Evolutionary conservation across 2,329 filamentous ascomycete genomes (phyloP).

Genomic region (Phialophora macrospora): DNA sequence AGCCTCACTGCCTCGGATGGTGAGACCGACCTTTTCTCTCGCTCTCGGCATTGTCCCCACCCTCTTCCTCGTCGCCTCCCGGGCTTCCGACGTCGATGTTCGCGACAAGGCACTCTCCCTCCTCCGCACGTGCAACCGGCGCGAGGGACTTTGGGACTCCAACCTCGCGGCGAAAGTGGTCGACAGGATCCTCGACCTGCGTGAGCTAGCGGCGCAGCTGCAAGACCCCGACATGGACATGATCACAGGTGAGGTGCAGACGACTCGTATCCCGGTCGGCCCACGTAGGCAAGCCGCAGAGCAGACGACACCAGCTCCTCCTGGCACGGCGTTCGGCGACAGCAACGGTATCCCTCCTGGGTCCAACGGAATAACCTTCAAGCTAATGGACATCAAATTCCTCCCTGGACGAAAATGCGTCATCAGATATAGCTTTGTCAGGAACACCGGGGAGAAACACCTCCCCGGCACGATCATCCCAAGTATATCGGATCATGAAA

Average conservation of each 20-base stretch:
- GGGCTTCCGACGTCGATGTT: constrained; percentile 63
- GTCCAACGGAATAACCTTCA: constrained; percentile 8
- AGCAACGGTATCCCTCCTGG: not conserved
- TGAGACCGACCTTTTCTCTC: constrained; percentile 57
- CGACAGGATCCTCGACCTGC: constrained; percentile 25
- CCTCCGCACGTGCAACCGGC: constrained; percentile 62
- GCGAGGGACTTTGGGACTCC: constrained; percentile 71
- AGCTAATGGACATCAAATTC: constrained; percentile 24
- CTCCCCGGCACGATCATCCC: not conserved
- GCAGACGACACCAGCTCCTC: not conserved
- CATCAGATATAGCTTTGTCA: constrained; percentile 16
- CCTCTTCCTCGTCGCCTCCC: constrained; percentile 69
- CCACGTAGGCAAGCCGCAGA: not conserved
- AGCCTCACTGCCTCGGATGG: not conserved
- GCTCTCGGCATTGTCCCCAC: constrained; percentile 69
- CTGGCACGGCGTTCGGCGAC: not conserved
- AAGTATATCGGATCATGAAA: not conserved
- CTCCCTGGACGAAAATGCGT: constrained; percentile 18
- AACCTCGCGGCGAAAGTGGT: constrained; percentile 21
- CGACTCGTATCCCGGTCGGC: too few relatives aligned
- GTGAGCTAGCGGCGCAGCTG: constrained; percentile 5
- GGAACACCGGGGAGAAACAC: not conserved
- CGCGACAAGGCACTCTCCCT: constrained; percentile 67
- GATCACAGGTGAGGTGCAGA: not conserved
- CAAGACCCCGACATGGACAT: not conserved